Evolutionary conservation across 805 yeast species (phyloP).

Genomic region (Candida golubevii): DNA sequence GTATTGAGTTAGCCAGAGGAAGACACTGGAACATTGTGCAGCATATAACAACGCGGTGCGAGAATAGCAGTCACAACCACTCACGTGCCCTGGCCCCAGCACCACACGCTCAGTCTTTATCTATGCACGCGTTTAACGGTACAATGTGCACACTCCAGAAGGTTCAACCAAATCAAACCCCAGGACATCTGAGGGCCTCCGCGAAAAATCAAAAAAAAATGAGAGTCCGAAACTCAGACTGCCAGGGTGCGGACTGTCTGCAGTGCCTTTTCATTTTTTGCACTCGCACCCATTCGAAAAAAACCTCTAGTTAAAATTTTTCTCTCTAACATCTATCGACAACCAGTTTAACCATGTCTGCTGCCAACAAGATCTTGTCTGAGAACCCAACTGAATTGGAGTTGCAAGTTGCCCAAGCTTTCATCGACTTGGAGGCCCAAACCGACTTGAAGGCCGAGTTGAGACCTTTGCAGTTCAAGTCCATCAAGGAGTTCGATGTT

Average conservation of each 20-base stretch:
- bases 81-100: not conserved
- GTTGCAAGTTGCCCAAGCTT: constrained; percentile 99
- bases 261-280: constrained; percentile 13
- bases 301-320: constrained; percentile 12
- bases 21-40: too few species aligned
- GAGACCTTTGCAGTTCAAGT: constrained; percentile 97
- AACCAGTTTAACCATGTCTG: constrained; percentile 66
- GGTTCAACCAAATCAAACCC: not conserved
- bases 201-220: not conserved
- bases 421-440: constrained; percentile 93
- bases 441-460: constrained; percentile 96
- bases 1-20: too few species aligned
- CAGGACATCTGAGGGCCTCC: not conserved
- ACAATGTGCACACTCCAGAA: not conserved
- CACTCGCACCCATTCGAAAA: constrained; percentile 11
- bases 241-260: constrained; percentile 6
- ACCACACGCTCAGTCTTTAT: too few species aligned
- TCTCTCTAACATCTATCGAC: constrained; percentile 14
- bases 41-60: not conserved
- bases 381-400: constrained; percentile 97
- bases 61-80: constrained; percentile 3
- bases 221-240: not conserved
- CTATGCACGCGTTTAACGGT: not conserved
- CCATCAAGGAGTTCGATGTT: constrained; percentile 97
- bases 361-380: constrained; percentile 92